Percentiles rank a stretch among this genome's conserved stretches.
phyloP scores from a whole-genome alignment of 768 basidiomycete genomes.

The Russula vinacea region DNA sequence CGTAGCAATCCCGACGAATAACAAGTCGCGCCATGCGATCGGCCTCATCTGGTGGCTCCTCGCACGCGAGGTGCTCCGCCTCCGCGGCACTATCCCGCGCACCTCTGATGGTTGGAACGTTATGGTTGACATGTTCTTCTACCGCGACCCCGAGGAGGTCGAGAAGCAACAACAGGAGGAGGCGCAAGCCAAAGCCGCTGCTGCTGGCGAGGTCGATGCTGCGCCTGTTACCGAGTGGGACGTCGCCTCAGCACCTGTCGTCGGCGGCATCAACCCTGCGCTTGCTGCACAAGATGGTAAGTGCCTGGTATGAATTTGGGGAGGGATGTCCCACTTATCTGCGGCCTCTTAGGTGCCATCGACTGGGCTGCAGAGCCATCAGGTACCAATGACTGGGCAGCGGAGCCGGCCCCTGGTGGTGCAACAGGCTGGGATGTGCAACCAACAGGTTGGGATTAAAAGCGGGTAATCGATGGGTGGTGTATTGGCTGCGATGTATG shows the following conservation, averaged over 20 bases:
- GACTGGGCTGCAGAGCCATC: constrained; percentile 40
- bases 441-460: constrained; percentile 29
- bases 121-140: constrained; percentile 99
- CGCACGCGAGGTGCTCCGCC: constrained; percentile 93
- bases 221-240: constrained; percentile 69
- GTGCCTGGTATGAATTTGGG: constrained; percentile 30
- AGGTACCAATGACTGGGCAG: constrained; percentile 34
- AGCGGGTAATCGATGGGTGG: constrained; percentile 8
- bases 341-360: constrained; percentile 34
- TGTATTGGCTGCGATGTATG: constrained; percentile 23
- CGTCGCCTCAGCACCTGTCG: constrained; percentile 60
- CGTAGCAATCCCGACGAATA: constrained; percentile 98
- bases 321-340: neutral
- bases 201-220: constrained; percentile 55
- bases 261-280: constrained; percentile 73
- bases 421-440: constrained; percentile 25
- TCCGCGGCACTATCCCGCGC: constrained; percentile 90
- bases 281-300: constrained; percentile 63
- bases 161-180: constrained; percentile 97
- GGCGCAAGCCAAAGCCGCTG: constrained; percentile 74
- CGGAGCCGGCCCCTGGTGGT: constrained; percentile 32
- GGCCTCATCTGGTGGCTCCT: constrained; percentile 98
- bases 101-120: constrained; percentile 93
- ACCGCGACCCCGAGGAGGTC: constrained; percentile 98
- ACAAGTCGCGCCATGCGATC: constrained; percentile 97